A percentile compares a stretch with the other conserved stretches of the same genome.
phyloP scores from a whole-genome alignment of 1,284 basidiomycete species.

The Naganishia sp. region DNA sequence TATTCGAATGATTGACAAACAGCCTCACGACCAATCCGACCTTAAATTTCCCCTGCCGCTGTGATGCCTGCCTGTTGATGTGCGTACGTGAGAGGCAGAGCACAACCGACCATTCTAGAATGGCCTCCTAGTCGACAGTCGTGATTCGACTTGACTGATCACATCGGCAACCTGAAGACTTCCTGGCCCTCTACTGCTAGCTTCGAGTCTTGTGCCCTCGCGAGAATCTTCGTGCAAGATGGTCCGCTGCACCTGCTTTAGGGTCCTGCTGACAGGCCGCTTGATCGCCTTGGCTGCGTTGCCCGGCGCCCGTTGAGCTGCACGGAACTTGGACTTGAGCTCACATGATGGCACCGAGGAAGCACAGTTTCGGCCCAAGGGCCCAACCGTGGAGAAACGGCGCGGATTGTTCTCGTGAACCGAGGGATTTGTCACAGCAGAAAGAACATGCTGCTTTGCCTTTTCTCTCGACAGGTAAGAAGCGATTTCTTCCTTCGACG shows the following conservation, averaged over 20 bases:
- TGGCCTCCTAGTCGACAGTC: slow-evolving; percentile 4
- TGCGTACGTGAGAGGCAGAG: too few relatives aligned
- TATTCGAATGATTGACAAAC: too few relatives aligned
- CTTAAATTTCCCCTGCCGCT: too few relatives aligned
- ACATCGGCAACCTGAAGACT: slow-evolving; percentile 6
- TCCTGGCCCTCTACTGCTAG: too few relatives aligned
- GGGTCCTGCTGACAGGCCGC: slow-evolving; percentile 17
- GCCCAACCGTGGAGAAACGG: slow-evolving; percentile 17
- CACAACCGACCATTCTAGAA: background rate
- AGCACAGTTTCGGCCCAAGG: background rate
- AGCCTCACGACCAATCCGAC: too few relatives aligned
- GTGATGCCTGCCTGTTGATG: too few relatives aligned
- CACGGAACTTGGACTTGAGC: background rate
- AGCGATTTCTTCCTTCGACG: slow-evolving; percentile 4
- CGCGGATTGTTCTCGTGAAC: background rate
- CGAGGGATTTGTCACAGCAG: too few relatives aligned
- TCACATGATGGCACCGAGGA: background rate
- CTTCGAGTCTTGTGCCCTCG: slow-evolving; percentile 9
- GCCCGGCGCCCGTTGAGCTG: background rate
- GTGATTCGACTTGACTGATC: slow-evolving; percentile 16
- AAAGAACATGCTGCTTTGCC: too few relatives aligned
- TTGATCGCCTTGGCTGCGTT: background rate
- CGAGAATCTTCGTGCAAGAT: slow-evolving; percentile 6
- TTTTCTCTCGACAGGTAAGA: background rate
- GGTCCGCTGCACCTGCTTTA: slow-evolving; percentile 7